Base-by-base conservation (phyloP, 495 filamentous ascomycete species). In the Hamigera avellanea region DNA sequence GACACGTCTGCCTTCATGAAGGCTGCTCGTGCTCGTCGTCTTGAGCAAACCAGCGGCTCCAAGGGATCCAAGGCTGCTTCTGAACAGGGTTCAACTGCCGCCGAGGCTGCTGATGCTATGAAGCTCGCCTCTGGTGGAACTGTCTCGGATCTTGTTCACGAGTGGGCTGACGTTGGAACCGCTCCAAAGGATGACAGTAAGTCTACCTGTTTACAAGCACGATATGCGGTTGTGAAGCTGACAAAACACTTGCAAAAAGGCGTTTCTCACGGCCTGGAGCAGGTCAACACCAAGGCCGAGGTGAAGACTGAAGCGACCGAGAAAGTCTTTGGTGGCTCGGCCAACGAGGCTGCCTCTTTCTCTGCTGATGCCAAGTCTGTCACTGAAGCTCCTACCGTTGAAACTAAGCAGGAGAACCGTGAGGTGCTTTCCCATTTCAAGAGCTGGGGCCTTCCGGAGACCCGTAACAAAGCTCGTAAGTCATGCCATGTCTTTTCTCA, bases 381-480 rank as follows among this genome's bases (percentile, higher is more conserved):
- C 16, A 32, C 30, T 6, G 36, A 30, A 4, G 37, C 33, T 23
- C 21, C 29, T n/a, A 25, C 32, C 7, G 32, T 13, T 1, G 37
- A n/a, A n/a, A n/a, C 21, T 23, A 9, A 23, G 21, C 5, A 43
- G 13, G 43, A 50, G 31, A 38, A 50, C 34, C 50, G 52, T 16
- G 50, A 53, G 43, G 14, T 51, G 8, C 37, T 48, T 13, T 32
- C 37, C 2, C 46, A 40, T 14, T 58, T 61, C 35, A 40, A 49
- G 16, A 21, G 33, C 14, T 61, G 55, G 55, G 55, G 50, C 8
- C 30, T 36, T 26, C 49, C 43, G 6, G 49, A 37, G 19, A 25
- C 26, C 16, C 45, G 50, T 19, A 36, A 38, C 26, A 53, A 50
- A 37, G 54, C 57, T 10, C 46, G 54, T 61, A 55, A 7, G 9